These are phyloP conservation scores for Podospora pseudopauciseta DNA, from an alignment of 495 filamentous ascomycete species.

Conservation along the genomic window DNA sequence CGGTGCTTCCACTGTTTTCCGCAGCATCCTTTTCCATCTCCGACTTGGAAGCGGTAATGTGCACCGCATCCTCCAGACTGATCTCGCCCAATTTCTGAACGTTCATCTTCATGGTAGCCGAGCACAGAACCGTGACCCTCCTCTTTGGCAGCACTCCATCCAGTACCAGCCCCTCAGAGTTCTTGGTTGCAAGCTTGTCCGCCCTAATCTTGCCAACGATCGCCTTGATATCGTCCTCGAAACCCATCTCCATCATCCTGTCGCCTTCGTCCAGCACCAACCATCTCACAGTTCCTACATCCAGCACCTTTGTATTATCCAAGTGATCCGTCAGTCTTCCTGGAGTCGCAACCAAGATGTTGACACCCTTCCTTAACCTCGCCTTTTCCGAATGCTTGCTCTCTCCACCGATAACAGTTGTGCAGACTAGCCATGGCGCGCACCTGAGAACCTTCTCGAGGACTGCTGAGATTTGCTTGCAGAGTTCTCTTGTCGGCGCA, in stretches of 20 bases:
- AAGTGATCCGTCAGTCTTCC: constrained; percentile 87
- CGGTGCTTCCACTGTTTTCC: constrained; percentile 35
- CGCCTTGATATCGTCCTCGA: constrained; percentile 77
- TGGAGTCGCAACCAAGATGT: constrained; percentile 92
- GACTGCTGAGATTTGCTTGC: constrained; percentile 85
- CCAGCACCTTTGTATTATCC: constrained; percentile 82
- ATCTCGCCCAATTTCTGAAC: constrained; percentile 90
- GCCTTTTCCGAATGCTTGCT: constrained; percentile 98
- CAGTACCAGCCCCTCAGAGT: constrained; percentile 40
- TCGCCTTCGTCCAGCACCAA: constrained; percentile 93
- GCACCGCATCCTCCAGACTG: constrained; percentile 86
- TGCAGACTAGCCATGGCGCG: constrained; percentile 82
- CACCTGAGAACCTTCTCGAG: constrained; percentile 77
- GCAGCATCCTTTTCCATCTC: constrained; percentile 44
- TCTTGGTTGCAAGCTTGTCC: constrained; percentile 40
- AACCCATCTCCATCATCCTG: constrained; percentile 93
- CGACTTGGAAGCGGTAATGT: constrained; percentile 68
- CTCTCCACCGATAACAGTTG: constrained; percentile 91
- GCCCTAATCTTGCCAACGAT: constrained; percentile 74
- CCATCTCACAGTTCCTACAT: constrained; percentile 88
- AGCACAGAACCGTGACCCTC: constrained; percentile 87
- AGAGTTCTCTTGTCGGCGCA: constrained; percentile 87
- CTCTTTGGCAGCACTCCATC: constrained; percentile 61
- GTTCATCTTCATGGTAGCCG: constrained; percentile 94
- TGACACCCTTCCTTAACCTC: constrained; percentile 83